These are phyloP conservation scores for Golubevia sp. DNA, from an alignment of 1,284 basidiomycete genomes.

Conservation along the genomic window DNA sequence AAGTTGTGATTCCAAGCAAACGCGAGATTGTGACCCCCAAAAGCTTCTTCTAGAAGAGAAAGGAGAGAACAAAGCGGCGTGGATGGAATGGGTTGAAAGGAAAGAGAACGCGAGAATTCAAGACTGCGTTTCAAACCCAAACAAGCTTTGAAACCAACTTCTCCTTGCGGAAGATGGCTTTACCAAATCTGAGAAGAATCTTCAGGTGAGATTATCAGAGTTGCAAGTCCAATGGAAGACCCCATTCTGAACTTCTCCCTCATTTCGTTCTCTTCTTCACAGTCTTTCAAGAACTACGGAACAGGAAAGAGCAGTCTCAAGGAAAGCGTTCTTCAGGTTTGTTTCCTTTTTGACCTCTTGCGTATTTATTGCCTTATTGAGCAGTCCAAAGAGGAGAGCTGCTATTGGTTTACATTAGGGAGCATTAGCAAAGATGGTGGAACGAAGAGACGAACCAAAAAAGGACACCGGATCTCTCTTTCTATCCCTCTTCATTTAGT, in stretches of 20 bases:
- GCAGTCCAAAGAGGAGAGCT: conserved; percentile 32
- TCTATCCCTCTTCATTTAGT: too few relatives aligned
- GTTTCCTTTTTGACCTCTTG: conserved; percentile 43
- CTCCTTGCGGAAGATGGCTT: conserved; percentile 30
- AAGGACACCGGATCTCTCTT: too few relatives aligned
- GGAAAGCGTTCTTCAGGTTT: conserved; percentile 52
- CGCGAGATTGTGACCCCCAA: background rate
- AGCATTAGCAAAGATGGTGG: too few relatives aligned
- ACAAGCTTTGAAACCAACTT: too few relatives aligned
- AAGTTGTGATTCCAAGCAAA: too few relatives aligned
- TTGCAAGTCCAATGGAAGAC: too few relatives aligned
- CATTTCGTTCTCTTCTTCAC: background rate
- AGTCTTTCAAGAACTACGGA: conserved; percentile 39
- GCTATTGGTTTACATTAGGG: conserved; percentile 24
- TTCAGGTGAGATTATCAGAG: conserved; percentile 15
- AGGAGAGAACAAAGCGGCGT: background rate
- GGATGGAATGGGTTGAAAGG: background rate
- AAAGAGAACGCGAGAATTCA: background rate
- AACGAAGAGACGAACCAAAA: too few relatives aligned
- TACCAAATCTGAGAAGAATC: conserved; percentile 44
- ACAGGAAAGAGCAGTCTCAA: conserved; percentile 42
- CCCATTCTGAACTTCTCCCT: too few relatives aligned
- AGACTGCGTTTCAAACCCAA: background rate
- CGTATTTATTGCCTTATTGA: conserved; percentile 44
- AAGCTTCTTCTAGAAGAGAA: background rate